A percentile compares a stretch with the other conserved stretches of the same genome.
Conservation (phyloP, 768 basidiomycete genomes). For the Pulveroboletus sp. region DNA sequence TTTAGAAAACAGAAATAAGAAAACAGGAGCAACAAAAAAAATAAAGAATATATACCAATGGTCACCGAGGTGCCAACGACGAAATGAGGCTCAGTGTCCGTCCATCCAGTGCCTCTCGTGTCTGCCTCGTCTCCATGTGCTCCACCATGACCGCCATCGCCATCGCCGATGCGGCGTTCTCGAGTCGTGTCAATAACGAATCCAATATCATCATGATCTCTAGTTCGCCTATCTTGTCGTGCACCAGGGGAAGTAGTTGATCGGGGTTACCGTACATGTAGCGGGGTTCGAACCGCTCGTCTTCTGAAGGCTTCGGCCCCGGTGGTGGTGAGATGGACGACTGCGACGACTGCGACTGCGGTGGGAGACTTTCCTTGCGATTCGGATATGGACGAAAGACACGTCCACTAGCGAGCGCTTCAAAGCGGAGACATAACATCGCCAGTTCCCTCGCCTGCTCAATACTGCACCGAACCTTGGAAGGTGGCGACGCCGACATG, state of each 20-base stretch:
- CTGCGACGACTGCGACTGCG: slow-evolving; percentile 7
- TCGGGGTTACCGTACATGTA: slow-evolving; percentile 57
- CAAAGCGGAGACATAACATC: slow-evolving; percentile 69
- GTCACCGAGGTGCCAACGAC: slow-evolving; percentile 28
- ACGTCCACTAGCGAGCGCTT: slow-evolving; percentile 63
- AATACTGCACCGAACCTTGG: slow-evolving; percentile 62
- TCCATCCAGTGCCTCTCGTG: slow-evolving; percentile 40
- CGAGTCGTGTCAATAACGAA: slow-evolving; percentile 67
- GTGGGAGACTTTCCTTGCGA: slow-evolving; percentile 28
- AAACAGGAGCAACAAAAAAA: not conserved
- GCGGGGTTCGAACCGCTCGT: slow-evolving; percentile 26
- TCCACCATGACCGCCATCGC: slow-evolving; percentile 8
- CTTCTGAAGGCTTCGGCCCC: slow-evolving; percentile 14
- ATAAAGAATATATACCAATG: slow-evolving; percentile 1
- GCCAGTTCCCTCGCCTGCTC: slow-evolving; percentile 72
- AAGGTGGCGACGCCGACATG: slow-evolving; percentile 6
- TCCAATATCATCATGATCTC: slow-evolving; percentile 76
- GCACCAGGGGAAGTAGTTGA: slow-evolving; percentile 62
- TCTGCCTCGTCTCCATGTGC: slow-evolving; percentile 31
- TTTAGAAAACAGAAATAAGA: not conserved
- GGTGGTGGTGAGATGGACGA: not conserved
- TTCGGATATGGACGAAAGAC: slow-evolving; percentile 48
- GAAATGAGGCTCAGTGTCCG: slow-evolving; percentile 44
- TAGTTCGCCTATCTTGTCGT: slow-evolving; percentile 62
- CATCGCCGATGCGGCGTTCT: slow-evolving; percentile 55